A percentile compares a stretch with the other conserved stretches of the same genome.
Conservation (phyloP, 2,329 filamentous ascomycete species). For the Truncatella angustata region DNA sequence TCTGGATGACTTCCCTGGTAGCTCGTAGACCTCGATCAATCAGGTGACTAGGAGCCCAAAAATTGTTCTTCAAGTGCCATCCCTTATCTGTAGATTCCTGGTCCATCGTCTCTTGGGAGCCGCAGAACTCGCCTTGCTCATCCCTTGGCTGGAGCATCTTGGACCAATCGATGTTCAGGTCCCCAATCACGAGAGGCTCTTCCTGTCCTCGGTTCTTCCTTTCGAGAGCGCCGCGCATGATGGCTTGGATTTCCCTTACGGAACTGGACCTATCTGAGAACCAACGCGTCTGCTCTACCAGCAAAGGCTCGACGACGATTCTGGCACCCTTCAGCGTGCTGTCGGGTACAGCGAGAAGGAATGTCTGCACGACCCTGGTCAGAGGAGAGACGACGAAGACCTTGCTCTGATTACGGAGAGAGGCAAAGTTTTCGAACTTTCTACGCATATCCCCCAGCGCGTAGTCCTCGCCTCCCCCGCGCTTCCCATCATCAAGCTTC, state of each 20-base stretch:
- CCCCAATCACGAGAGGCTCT: not conserved
- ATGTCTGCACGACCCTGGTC: constrained; percentile 8
- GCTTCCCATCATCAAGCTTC: not conserved
- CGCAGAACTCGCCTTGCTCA: too few relatives aligned
- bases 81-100: not conserved
- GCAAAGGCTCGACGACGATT: constrained; percentile 7
- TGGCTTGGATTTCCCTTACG: not conserved
- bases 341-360: constrained; percentile 1
- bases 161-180: constrained; percentile 5
- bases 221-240: too few relatives aligned
- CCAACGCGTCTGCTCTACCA: constrained; percentile 12
- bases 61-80: not conserved
- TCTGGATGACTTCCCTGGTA: not conserved
- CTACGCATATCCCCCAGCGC: not conserved
- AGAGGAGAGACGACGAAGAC: constrained; percentile 8
- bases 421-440: too few relatives aligned
- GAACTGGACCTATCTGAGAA: constrained; percentile 9
- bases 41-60: constrained; percentile 4
- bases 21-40: not conserved
- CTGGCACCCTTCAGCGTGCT: not conserved
- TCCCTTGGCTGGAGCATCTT: not conserved
- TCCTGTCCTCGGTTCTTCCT: not conserved
- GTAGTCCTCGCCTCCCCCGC: not conserved
- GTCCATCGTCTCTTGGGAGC: not conserved
- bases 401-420: not conserved